Conservation (phyloP, 2,329 filamentous ascomycete genomes). For the Paraconiothyrium sp. region DNA sequence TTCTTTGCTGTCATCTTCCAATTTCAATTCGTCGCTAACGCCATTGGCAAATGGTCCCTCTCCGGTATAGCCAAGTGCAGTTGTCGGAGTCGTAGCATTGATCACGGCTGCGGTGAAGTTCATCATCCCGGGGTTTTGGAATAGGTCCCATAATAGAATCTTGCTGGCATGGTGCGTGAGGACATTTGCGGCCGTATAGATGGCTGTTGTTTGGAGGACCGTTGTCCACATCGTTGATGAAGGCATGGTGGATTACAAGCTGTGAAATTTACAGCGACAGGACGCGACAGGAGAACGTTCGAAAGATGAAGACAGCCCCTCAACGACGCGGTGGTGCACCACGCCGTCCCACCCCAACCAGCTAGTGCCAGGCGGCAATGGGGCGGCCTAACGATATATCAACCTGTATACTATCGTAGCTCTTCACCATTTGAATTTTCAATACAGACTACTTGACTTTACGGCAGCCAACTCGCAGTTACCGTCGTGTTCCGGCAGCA, state of each 20-base stretch:
- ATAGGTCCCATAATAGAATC: conserved; percentile 18
- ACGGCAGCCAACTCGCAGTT: background rate
- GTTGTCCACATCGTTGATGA: conserved; percentile 24
- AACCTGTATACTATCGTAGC: background rate
- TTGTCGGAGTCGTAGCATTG: background rate
- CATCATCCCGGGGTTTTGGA: conserved; percentile 15
- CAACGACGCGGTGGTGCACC: background rate
- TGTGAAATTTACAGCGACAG: background rate
- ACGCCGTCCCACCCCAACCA: background rate
- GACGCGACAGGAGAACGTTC: background rate
- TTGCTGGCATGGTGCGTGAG: conserved; percentile 17
- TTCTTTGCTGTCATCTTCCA: background rate
- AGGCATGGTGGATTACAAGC: conserved; percentile 14
- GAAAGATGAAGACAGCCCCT: background rate
- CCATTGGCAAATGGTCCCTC: background rate
- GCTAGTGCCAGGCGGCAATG: background rate
- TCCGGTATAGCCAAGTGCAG: background rate
- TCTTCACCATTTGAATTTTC: background rate
- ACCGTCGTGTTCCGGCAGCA: background rate
- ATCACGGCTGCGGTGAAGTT: conserved; percentile 12
- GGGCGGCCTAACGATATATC: too few relatives aligned
- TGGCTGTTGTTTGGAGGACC: conserved; percentile 25
- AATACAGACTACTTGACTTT: background rate
- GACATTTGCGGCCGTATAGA: conserved; percentile 16
- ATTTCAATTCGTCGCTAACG: background rate